Base-by-base conservation (phyloP, 2,329 filamentous ascomycete genomes). In the Leptosphaerulina australis region DNA sequence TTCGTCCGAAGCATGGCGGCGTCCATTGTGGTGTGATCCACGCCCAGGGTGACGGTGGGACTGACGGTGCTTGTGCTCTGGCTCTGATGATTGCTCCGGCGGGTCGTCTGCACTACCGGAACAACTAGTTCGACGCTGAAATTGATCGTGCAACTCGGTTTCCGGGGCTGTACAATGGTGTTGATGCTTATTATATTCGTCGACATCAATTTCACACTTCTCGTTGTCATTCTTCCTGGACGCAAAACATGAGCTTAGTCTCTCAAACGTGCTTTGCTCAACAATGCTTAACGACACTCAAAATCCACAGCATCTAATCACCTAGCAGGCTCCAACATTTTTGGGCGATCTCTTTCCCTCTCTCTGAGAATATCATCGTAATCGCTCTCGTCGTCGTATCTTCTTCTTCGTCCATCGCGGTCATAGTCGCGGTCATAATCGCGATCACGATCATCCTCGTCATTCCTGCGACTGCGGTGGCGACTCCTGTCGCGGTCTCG, bases 381-480 rank as follows among this genome's bases (percentile, higher is more conserved):
- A 22, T 68, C 64, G 31, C 56, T 63, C 7, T 66, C 60, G 38
- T 69, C 67, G 10, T 70, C 68, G 14, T 67, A 61, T 15, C 67
- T 60, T 7, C 60, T 51, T 3, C 62, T 53, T 10, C 58, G 57
- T 17, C 50, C 48, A 26, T 68, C 63, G 21, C 56, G 62, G 4
- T 66, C 60, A 44, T 69, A 63, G 10, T 70, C 68, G 18, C 66
- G 62, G 18, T 62, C 55, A 8, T 52, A 44, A 12, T 59, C 56
- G 10, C 57, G 56, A 18, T 54, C 48, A 29, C 50, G 55, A n/a
- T 55, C 57, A 9, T 70, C 67, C 1, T 69, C 68, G 12, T 69
- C 67, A 20, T 71, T 68, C 8, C 59, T 56, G 25, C 67, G 59
- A 38, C 62, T 60, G 30, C 63, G 65, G 48, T 65, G 58, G 44